Evolutionary conservation across 306 rosid species (phyloP).

Genomic region (Quercus mongolica): DNA sequence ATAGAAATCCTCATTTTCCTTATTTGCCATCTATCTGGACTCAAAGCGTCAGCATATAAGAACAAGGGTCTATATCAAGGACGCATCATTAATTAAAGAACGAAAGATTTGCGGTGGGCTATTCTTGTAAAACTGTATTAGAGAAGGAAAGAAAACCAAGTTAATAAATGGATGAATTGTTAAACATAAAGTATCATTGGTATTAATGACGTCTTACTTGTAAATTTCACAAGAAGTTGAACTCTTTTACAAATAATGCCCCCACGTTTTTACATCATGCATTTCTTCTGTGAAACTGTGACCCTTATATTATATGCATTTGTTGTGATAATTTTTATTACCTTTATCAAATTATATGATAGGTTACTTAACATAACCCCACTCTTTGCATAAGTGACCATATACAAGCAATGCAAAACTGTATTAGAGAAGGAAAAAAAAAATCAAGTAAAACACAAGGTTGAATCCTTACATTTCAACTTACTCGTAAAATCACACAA

Average conservation of each 20-base stretch:
- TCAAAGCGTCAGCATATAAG: constrained; percentile 28
- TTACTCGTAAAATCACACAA: no score
- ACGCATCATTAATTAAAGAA: neutral
- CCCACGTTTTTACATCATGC: neutral
- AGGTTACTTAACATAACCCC: neutral
- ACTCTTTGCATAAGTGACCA: neutral
- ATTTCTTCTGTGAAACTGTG: neutral
- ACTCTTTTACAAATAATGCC: neutral
- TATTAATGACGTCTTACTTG: neutral
- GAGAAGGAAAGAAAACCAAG: neutral
- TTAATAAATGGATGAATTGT: neutral
- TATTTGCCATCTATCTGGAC: constrained; percentile 25
- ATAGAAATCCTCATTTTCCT: constrained; percentile 21
- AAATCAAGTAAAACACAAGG: no score
- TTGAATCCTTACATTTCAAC: no score
- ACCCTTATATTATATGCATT: no score
- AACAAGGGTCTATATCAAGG: neutral
- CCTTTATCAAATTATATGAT: neutral
- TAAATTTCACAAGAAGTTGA: neutral
- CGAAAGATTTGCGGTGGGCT: neutral
- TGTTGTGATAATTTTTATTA: neutral
- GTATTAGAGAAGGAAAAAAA: no score
- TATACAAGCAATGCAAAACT: neutral
- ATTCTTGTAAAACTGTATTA: neutral
- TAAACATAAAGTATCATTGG: neutral